phyloP scores from a whole-genome alignment of 805 yeast genomes.

The Yamadazyma ubonensis region DNA sequence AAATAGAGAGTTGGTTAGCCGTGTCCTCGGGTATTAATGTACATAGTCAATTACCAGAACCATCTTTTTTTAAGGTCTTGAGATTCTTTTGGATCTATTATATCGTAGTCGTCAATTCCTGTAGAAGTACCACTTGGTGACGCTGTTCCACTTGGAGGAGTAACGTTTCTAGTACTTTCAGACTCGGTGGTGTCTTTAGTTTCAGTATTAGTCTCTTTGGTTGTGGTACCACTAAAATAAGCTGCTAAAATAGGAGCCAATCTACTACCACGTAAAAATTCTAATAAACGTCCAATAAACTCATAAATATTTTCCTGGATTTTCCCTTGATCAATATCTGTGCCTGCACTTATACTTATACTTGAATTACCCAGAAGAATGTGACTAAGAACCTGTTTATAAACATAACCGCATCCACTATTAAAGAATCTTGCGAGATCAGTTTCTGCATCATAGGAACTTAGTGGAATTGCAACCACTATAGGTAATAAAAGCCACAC shows the following conservation, averaged over 20 bases:
- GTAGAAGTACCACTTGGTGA: not conserved
- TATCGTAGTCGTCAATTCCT: slow-evolving; percentile 41
- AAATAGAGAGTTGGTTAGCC: slow-evolving; percentile 30
- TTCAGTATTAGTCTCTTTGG: not conserved
- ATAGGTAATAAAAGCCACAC: slow-evolving; percentile 61
- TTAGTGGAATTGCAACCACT: slow-evolving; percentile 13
- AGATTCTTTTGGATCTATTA: slow-evolving; percentile 33
- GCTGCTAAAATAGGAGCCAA: slow-evolving; percentile 1
- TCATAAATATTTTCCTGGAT: slow-evolving; percentile 2
- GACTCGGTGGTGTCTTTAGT: not conserved
- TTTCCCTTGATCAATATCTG: slow-evolving; percentile 8
- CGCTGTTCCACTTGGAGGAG: too few species aligned
- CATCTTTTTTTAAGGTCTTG: slow-evolving; percentile 18
- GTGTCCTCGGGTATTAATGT: slow-evolving; percentile 29
- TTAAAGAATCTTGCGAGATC: slow-evolving; percentile 29
- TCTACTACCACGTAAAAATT: not conserved
- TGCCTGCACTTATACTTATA: slow-evolving; percentile 1
- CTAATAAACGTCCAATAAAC: not conserved
- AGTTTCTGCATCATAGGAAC: slow-evolving; percentile 7
- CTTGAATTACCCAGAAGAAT: slow-evolving; percentile 25
- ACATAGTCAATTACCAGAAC: slow-evolving; percentile 25
- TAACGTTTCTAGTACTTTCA: not conserved
- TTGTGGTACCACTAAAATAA: not conserved
- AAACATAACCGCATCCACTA: slow-evolving; percentile 35
- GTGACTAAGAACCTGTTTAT: slow-evolving; percentile 27